phyloP scores from a whole-genome alignment of 495 filamentous ascomycete genomes.

The Penicillium manginii region DNA sequence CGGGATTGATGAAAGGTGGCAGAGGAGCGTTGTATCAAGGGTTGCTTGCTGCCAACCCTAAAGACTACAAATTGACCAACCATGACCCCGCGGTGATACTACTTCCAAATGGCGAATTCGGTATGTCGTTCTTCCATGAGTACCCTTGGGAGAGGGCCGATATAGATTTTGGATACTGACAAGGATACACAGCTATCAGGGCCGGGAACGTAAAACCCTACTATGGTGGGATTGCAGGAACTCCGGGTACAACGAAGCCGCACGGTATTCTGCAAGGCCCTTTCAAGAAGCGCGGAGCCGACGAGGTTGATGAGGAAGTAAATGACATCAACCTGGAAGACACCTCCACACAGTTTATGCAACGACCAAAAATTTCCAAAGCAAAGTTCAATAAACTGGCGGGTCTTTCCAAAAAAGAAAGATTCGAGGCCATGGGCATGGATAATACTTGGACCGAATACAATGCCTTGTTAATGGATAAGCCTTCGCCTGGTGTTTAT shows the following conservation, averaged over 20 bases:
- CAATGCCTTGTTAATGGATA: constrained; percentile 43
- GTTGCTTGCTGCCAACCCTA: constrained; percentile 31
- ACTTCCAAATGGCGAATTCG: constrained; percentile 33
- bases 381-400: constrained; percentile 24
- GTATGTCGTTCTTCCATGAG: constrained; percentile 23
- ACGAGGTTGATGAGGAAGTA: constrained; percentile 4
- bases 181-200: not conserved
- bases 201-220: not conserved
- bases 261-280: too few species aligned
- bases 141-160: not conserved
- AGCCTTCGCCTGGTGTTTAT: constrained; percentile 52
- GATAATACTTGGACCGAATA: constrained; percentile 52
- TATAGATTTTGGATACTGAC: not conserved
- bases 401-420: constrained; percentile 42
- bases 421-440: constrained; percentile 44
- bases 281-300: too few species aligned
- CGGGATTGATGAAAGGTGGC: constrained; percentile 44
- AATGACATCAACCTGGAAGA: constrained; percentile 6
- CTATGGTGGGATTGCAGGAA: not conserved
- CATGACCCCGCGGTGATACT: constrained; percentile 36
- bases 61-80: constrained; percentile 35
- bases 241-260: not conserved
- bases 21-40: constrained; percentile 53
- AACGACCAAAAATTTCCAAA: constrained; percentile 13
- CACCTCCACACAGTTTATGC: not conserved